Base-by-base conservation (phyloP, 2,329 filamentous ascomycete genomes). In the Colletotrichum tabaci region DNA sequence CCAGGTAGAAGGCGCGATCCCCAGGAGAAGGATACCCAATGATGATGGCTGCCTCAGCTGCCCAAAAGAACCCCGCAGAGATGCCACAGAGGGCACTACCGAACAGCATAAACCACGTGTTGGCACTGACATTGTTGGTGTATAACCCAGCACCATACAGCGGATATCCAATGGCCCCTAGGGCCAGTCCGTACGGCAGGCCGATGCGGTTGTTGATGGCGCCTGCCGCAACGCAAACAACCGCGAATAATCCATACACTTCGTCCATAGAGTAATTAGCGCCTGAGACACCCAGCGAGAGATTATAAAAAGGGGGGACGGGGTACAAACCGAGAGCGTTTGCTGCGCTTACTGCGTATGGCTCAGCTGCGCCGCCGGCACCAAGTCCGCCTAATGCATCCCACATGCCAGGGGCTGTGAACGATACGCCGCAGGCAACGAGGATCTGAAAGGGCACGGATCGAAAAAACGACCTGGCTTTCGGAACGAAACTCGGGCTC, bases 91-190 rank as follows among this genome's bases (percentile, higher is more conserved):
- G 78, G 0, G 88, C 89, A 12, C 88, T 89, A 2, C 90, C 91
- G 42, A 93, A 82, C 8, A 92, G 83, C 16, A 91, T 86, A 47
- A 92, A 85, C 90, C 91, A 93, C 66, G 88, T 86, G 2, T 82
- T 88, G 56, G 56, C 64, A 44, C 47, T 67, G 13, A 61, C 49
- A 15, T 67, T 61, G 35, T 67, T 67, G 13, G 56, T 61, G 47
- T 67, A 61, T 35, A 67, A 52, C 16, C 64, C 56, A n/a, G 64
- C 64, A 15, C 56, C 64, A 18, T 61, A 67, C 7, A 67, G 56
- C 21, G 56, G 64, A 44, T 67, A 67, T 38, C 64, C 56, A n/a
- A 67, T 53, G 47, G 64, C 47, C 15, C 64, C 64, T 12, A 67
- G 23, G n/a, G 56, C 56, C 10, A 67, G 47, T 42, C 64, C 64